phyloP scores from a whole-genome alignment of 768 basidiomycete species.

The Boletus fagicola region DNA sequence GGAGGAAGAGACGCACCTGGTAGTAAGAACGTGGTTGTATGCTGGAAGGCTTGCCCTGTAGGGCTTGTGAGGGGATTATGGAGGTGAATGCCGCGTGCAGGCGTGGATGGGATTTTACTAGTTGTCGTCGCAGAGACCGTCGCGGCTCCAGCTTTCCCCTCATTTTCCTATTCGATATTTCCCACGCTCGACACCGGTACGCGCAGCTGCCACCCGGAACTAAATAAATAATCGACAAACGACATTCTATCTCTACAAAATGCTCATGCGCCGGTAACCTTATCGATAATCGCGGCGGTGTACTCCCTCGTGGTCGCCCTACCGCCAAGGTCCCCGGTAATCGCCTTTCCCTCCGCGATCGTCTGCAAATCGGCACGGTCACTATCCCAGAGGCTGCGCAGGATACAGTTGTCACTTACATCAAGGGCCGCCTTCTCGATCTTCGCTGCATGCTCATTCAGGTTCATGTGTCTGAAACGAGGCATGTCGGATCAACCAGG shows the following conservation, averaged over 20 bases:
- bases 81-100: slow-evolving; percentile 54
- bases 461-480: slow-evolving; percentile 80
- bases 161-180: slow-evolving; percentile 22
- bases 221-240: slow-evolving; percentile 4
- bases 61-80: slow-evolving; percentile 76
- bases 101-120: slow-evolving; percentile 49
- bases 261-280: slow-evolving; percentile 42
- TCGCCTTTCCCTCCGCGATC: slow-evolving; percentile 92
- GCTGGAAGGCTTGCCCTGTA: slow-evolving; percentile 80
- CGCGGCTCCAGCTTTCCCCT: neutral
- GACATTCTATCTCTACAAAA: slow-evolving; percentile 19
- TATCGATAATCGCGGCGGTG: slow-evolving; percentile 82
- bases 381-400: neutral
- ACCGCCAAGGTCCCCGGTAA: slow-evolving; percentile 96
- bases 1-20: slow-evolving; percentile 38
- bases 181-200: slow-evolving; percentile 25
- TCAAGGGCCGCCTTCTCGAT: slow-evolving; percentile 90
- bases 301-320: slow-evolving; percentile 88
- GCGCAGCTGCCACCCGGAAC: slow-evolving; percentile 9
- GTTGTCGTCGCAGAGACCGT: slow-evolving; percentile 39
- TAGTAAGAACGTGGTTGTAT: slow-evolving; percentile 41
- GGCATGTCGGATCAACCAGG: slow-evolving; percentile 25
- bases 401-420: slow-evolving; percentile 48
- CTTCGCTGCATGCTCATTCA: slow-evolving; percentile 76
- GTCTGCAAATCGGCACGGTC: slow-evolving; percentile 51